Evolutionary conservation across 2,329 filamentous ascomycete species (phyloP), one percentile per base, ranked within the genome.

Genomic region (Graphilbum sp.): DNA sequence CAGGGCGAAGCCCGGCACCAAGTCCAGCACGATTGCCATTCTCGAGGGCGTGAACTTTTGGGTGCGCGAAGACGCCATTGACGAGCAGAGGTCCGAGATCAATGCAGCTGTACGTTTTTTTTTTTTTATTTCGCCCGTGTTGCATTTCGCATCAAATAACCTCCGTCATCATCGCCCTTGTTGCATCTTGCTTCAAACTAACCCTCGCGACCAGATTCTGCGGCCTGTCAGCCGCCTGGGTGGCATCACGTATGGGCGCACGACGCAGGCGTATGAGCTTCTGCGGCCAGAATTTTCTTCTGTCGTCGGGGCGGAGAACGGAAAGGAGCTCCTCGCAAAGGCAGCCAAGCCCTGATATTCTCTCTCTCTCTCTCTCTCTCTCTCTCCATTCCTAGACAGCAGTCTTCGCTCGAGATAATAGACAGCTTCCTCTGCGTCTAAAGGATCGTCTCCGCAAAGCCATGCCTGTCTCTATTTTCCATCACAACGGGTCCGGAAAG

Each of bases 1-100:
- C 54, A 67, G 68, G 37, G 65, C 65, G 0, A 74, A 61, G 2
- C 78, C 79, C 0, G 85, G 82, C 3, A 79, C 77, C 60, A 86
- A 76, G 63, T 79, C 79, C 1, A 75, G 79, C 1, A 77, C 79
- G 4, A 52, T 94, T 45, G 79, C 72, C 2, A 69, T 93, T 25
- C 64, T 95, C 12, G 85, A 95, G 60, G 88, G 85, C 0, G 76
- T 81, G 25, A 67, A 78, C 21, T 94, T 95, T 53, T 95, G 87
- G 85, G 85, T 77, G 2, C 63, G 87, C 38, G 84, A 92, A 54
- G 88, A 95, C 59, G 86, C 86, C 3, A 62, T 94, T 43, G 83
- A 93, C 49, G 73, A 82, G 52, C 77, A 85, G 9, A 69, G 65
- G 51, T 84, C 75, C 46, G 49, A 83, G 32, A 64, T 96, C 41